Conservation (phyloP, 495 filamentous ascomycete species). For the Lasiosphaeris hirsuta region DNA sequence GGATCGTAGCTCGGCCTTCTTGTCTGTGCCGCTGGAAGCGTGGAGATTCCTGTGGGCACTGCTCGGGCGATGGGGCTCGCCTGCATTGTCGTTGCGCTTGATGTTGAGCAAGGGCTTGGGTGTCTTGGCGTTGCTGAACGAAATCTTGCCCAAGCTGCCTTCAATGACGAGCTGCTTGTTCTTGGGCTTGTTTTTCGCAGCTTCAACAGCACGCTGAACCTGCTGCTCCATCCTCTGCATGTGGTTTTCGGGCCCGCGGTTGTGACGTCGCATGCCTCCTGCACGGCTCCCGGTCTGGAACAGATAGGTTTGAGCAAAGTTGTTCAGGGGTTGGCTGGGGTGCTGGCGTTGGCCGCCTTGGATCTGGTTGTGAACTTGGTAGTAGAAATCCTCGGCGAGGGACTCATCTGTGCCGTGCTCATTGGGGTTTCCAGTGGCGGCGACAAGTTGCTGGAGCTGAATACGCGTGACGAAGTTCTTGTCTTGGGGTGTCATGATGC, state of each 20-base stretch:
- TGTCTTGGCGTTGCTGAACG: constrained; percentile 97
- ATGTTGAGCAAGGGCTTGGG: constrained; percentile 92
- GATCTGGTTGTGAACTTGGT: constrained; percentile 93
- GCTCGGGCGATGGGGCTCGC: constrained; percentile 44
- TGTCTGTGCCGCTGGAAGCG: constrained; percentile 57
- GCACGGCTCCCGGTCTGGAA: constrained; percentile 84
- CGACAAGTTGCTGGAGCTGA: constrained; percentile 91
- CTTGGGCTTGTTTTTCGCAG: constrained; percentile 94
- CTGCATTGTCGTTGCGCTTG: constrained; percentile 77
- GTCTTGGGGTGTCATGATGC: constrained; percentile 97
- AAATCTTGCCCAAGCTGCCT: constrained; percentile 97
- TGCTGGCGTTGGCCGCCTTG: constrained; percentile 81
- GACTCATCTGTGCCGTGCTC: constrained; percentile 76
- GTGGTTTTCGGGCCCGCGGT: constrained; percentile 84
- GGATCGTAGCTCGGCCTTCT: constrained; percentile 75
- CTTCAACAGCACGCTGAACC: constrained; percentile 93
- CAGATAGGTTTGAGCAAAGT: constrained; percentile 97
- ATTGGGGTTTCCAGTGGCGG: constrained; percentile 80
- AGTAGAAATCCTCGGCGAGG: constrained; percentile 93
- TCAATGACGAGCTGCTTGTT: constrained; percentile 98
- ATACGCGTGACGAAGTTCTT: constrained; percentile 99
- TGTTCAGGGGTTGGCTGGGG: constrained; percentile 85
- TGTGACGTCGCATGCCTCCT: constrained; percentile 66
- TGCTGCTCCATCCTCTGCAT: constrained; percentile 99
- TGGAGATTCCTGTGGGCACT: constrained; percentile 48